Base-by-base conservation (phyloP, 306 rosid genomes). In the Urtica urens region DNA sequence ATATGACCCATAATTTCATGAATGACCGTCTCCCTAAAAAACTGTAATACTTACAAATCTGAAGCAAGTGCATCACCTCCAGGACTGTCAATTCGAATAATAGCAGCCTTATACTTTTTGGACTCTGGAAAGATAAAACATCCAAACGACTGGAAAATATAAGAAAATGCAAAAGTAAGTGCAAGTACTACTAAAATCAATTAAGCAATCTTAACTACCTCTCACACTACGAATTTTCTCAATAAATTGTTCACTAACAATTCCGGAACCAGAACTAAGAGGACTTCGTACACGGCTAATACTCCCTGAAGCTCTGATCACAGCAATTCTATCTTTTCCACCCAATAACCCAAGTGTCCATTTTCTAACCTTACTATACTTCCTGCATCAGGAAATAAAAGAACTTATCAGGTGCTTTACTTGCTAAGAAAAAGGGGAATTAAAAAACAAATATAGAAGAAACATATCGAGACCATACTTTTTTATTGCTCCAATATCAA, bases 61-160 rank as follows among this genome's bases (percentile, higher is more conserved):
- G 95, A 84, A 62, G 95, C 94, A 71, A 90, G 94, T 48, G 99
- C 99, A 79, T 85, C 95, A 58, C 99, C 99, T 72, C 99, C 99
- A 38, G 99, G 94, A 66, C 99, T 90, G 74, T 90, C 95, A 72
- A 90, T 90, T 56, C 94, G 81, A 69, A 90, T 81, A 55, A 85
- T 77, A 38, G 72, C 99, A 23, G 99, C 99, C 75, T 90, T 90
- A 45, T 53, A 72, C 69, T 62, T 71, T 57, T 90, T 85, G 27
- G 95, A 84, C 60, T 71, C 99, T 90, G 78, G 57, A 51, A 29
- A 60, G 62, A 55, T 53, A 49, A 65, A 39, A 58, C 24, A 14
- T 52, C 40, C 43, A 58, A 50, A 57, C 5, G 13, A 59, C 29
- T 51, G 37, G 42, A 38, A 46, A 15, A 5, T 9, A 40, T 14